These are phyloP conservation scores for Pichia pseudocactophila DNA, from an alignment of 805 yeast species.

Conservation along the genomic window DNA sequence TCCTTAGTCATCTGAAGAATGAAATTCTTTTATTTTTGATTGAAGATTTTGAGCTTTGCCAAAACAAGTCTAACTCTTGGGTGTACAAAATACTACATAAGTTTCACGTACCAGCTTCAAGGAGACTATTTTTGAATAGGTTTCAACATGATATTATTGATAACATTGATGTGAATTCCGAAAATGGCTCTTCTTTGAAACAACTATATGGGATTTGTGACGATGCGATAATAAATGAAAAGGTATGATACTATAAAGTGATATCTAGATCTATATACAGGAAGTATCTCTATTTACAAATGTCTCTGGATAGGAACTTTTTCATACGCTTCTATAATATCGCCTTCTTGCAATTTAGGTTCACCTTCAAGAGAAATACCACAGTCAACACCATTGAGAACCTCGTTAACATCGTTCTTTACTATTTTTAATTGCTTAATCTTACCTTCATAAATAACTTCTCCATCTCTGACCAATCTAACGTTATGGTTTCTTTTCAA, in stretches of 20 bases:
- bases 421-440: conserved; percentile 70
- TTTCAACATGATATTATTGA: not conserved
- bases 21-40: conserved; percentile 7
- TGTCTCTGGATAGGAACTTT: conserved; percentile 50
- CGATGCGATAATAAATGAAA: not conserved
- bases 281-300: conserved; percentile 23
- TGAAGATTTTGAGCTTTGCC: conserved; percentile 3
- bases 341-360: conserved; percentile 44
- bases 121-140: conserved; percentile 12
- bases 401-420: conserved; percentile 70
- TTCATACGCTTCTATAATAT: conserved; percentile 64
- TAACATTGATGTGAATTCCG: no score
- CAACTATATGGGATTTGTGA: not conserved
- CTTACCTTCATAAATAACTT: conserved; percentile 30
- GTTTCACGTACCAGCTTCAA: conserved; percentile 21
- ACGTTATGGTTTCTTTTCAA: conserved; percentile 47
- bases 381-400: conserved; percentile 82
- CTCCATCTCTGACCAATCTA: conserved; percentile 40
- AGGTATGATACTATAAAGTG: not conserved
- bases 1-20: not conserved
- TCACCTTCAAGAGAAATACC: conserved; percentile 59
- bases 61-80: conserved; percentile 10
- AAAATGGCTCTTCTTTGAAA: no score
- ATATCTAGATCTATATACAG: no score
- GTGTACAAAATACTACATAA: conserved; percentile 9